Evolutionary conservation across 2,329 filamentous ascomycete genomes (phyloP).

Genomic region (Cladophialophora yegresii): DNA sequence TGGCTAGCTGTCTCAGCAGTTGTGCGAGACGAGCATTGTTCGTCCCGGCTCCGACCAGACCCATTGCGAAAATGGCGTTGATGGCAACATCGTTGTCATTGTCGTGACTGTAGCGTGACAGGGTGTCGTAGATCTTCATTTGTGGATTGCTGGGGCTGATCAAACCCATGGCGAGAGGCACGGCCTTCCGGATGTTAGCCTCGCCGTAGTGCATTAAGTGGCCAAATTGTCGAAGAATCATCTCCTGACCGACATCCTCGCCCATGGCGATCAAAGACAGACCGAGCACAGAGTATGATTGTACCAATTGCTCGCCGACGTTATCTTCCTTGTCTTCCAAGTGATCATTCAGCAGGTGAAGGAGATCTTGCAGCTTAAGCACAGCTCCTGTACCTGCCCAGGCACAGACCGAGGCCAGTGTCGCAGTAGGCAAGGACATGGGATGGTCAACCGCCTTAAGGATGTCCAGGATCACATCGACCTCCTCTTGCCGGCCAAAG

Average conservation of each 20-base stretch:
- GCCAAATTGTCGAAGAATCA: constrained; percentile 95
- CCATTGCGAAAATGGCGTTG: constrained; percentile 99
- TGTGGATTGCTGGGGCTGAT: constrained; percentile 97
- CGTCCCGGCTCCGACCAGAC: constrained; percentile 90
- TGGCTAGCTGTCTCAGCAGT: constrained; percentile 87
- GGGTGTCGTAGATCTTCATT: constrained; percentile 99
- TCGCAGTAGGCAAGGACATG: constrained; percentile 92
- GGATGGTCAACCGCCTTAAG: constrained; percentile 96
- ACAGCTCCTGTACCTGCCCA: constrained; percentile 98
- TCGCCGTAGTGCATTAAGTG: constrained; percentile 99
- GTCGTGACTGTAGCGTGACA: constrained; percentile 97
- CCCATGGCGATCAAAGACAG: constrained; percentile 96
- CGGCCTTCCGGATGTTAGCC: constrained; percentile 92
- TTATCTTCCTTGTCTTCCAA: constrained; percentile 93
- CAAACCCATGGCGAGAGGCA: constrained; percentile 93
- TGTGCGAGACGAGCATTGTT: constrained; percentile 97
- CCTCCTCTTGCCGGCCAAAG: constrained; percentile 96
- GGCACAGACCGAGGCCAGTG: constrained; percentile 92
- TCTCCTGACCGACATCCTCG: constrained; percentile 96
- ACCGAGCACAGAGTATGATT: constrained; percentile 93
- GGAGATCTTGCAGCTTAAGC: constrained; percentile 91
- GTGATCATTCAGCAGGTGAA: constrained; percentile 97
- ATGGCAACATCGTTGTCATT: constrained; percentile 98
- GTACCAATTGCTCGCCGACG: constrained; percentile 91
- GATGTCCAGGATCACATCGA: constrained; percentile 96